Base-by-base conservation (phyloP, 2,329 filamentous ascomycete genomes). In the Xylariaceae sp. region DNA sequence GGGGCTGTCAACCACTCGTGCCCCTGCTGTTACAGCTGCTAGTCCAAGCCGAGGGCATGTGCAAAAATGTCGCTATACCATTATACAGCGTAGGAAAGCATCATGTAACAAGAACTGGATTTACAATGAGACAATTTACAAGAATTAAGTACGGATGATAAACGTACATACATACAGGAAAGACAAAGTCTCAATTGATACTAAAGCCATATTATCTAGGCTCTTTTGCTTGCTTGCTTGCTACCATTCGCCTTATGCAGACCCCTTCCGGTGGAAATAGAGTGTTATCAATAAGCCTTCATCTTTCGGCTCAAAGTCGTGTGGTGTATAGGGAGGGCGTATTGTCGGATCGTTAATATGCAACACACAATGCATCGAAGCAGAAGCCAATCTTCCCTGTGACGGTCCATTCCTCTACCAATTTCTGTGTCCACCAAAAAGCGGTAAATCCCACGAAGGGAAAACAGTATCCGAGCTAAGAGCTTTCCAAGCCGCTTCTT, bases 361-460 rank as follows among this genome's bases (percentile, higher is more conserved):
- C 23, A 57, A 32, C 44, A 49, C 58, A 16, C 14, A 43, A 57
- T 44, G 52, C 52, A 52, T 54, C 50, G 44, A 29, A 40, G 52
- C 48, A 44, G 16, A 47, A 42, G 42, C n/a, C 3, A 20, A 9
- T 37, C 45, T 48, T 48, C 20, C n/a, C 48, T 40, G 10, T 50
- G 42, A 40, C 48, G 10, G 48, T n/a, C 48, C 40, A n/a, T 50
- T 50, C 20, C 48, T 32, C n/a, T 5, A 19, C 45, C 45, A 21
- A 50, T 42, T 21, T 47, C 50, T 44, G 45, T 56, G 50, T 50
- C 48, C 40, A 41, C 43, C 43, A 41, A 52, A 48, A 41, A 29
- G 26, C 20, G 20, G n/a, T 21, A 57, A 61, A 61, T 26, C 23
- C 23, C 60, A 65, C 59, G 63, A 65, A 60, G 48, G 55, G 60